A percentile compares a stretch with the other conserved stretches of the same genome.
phyloP scores from a whole-genome alignment of 1,284 basidiomycete genomes.

The Heterobasidion parviporum region DNA sequence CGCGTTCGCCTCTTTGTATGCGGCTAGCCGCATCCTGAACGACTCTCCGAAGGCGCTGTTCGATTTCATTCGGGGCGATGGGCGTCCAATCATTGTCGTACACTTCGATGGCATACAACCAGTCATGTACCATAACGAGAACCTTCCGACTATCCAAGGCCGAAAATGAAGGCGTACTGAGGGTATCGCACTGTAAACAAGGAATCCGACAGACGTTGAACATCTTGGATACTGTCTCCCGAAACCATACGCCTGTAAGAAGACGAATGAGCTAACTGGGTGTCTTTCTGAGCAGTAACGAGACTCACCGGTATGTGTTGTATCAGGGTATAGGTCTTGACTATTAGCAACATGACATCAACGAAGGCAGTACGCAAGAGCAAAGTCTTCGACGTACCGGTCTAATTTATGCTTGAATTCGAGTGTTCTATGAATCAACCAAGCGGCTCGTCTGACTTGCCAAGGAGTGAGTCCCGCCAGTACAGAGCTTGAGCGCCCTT shows the following conservation, averaged over 20 bases:
- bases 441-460: constrained; percentile 84
- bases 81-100: constrained; percentile 33
- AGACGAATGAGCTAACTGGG: background rate
- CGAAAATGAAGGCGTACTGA: constrained; percentile 39
- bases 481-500: constrained; percentile 21
- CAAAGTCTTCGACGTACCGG: constrained; percentile 31
- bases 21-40: constrained; percentile 62
- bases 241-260: constrained; percentile 56
- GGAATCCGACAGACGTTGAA: constrained; percentile 80
- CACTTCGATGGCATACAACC: constrained; percentile 76
- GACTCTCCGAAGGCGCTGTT: constrained; percentile 55
- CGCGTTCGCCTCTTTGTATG: constrained; percentile 42
- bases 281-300: constrained; percentile 1
- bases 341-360: constrained; percentile 21
- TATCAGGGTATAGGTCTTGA: constrained; percentile 47
- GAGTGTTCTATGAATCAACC: constrained; percentile 71
- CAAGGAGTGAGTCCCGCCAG: constrained; percentile 59
- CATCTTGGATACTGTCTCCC: constrained; percentile 48
- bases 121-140: constrained; percentile 72
- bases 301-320: constrained; percentile 43
- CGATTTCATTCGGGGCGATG: constrained; percentile 47
- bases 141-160: constrained; percentile 51
- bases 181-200: constrained; percentile 50
- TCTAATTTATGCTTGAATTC: constrained; percentile 73
- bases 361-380: background rate